phyloP scores from a whole-genome alignment of 1,139 yeast species.

The Saccharomyces uvarum region DNA sequence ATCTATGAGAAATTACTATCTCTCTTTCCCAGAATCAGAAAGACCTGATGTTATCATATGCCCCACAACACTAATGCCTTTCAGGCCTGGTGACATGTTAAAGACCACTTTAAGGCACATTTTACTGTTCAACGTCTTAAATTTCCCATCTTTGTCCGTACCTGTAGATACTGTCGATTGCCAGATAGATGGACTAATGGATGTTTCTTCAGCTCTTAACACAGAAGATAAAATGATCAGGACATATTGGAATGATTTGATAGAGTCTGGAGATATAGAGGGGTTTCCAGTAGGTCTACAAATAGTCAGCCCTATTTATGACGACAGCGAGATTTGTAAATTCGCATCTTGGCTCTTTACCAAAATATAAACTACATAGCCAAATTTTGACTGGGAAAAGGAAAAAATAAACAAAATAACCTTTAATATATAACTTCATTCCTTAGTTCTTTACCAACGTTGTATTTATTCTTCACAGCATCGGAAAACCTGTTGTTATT shows the following conservation, averaged over 20 bases:
- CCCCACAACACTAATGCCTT: slow-evolving; percentile 20
- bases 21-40: slow-evolving; percentile 9
- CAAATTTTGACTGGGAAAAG: neutral
- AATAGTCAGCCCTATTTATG: slow-evolving; percentile 38
- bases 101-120: slow-evolving; percentile 36
- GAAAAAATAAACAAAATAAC: neutral
- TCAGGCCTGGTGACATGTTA: slow-evolving; percentile 25
- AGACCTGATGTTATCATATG: slow-evolving; percentile 11
- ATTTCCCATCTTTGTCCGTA: slow-evolving; percentile 44
- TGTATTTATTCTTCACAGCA: slow-evolving; percentile 13
- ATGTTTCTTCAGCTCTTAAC: slow-evolving; percentile 26
- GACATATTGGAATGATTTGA: slow-evolving; percentile 24
- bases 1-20: slow-evolving; percentile 11
- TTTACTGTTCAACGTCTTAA: slow-evolving; percentile 41
- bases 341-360: slow-evolving; percentile 21
- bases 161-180: slow-evolving; percentile 46
- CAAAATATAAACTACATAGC: neutral
- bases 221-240: slow-evolving; percentile 28
- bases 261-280: slow-evolving; percentile 36
- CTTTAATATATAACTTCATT: slow-evolving; percentile 17
- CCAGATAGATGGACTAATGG: slow-evolving; percentile 32
- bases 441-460: slow-evolving; percentile 9
- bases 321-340: slow-evolving; percentile 42
- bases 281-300: slow-evolving; percentile 45
- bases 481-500: slow-evolving; percentile 17